phyloP scores from a whole-genome alignment of 2,329 filamentous ascomycete genomes.

The Trichoderma endophyticum region DNA sequence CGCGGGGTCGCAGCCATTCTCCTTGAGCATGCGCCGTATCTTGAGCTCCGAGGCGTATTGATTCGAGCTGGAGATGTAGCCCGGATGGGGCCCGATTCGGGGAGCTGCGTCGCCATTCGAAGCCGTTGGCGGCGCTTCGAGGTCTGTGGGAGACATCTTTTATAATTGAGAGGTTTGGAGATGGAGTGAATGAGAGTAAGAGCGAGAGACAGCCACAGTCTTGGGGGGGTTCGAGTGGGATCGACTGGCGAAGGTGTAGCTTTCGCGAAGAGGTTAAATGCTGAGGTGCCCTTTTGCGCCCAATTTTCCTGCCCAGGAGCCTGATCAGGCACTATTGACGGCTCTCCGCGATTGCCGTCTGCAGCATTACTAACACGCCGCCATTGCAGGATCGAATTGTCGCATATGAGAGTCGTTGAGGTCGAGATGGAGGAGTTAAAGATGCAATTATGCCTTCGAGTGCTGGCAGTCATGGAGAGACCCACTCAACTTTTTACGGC shows the following conservation, averaged over 20 bases:
- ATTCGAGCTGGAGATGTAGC: constrained; percentile 48
- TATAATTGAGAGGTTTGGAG: not conserved
- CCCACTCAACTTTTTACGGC: constrained; percentile 22
- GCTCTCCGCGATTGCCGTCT: not conserved
- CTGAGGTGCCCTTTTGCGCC: not conserved
- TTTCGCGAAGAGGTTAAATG: not conserved
- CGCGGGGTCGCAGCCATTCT: constrained; percentile 68
- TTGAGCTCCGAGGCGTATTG: constrained; percentile 82
- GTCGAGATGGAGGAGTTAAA: not conserved
- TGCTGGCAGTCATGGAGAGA: not conserved
- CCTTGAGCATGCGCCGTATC: constrained; percentile 68
- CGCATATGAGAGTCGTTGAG: not conserved
- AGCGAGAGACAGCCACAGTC: not conserved
- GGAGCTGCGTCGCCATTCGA: constrained; percentile 20
- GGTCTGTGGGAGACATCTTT: constrained; percentile 15
- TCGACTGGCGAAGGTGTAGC: not conserved
- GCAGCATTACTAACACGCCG: not conserved
- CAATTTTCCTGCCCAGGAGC: not conserved
- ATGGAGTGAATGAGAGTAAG: not conserved
- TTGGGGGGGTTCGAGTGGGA: not conserved
- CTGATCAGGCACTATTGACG: not conserved
- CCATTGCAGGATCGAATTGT: not conserved
- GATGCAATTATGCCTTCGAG: not conserved
- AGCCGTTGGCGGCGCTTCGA: not conserved
- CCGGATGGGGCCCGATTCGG: constrained; percentile 44